Conservation (phyloP, 805 yeast species). For the Candida methanosorbosa region DNA sequence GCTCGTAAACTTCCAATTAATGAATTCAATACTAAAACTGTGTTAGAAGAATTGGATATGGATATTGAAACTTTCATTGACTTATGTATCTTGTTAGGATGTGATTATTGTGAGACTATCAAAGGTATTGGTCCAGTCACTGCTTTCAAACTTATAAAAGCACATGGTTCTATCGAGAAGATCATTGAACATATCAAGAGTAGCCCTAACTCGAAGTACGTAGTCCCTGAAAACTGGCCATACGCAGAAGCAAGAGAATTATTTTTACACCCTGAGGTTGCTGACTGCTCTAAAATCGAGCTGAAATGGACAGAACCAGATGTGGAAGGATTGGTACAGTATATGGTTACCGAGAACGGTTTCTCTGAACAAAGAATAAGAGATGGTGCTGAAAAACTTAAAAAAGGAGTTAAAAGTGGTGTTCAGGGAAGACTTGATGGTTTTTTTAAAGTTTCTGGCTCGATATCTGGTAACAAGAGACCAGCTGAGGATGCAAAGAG, state of each 20-base stretch:
- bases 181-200: conserved; percentile 57
- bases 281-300: conserved; percentile 48
- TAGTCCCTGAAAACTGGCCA: conserved; percentile 94
- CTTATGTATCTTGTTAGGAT: conserved; percentile 86
- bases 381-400: conserved; percentile 77
- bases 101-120: conserved; percentile 95
- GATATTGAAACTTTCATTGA: conserved; percentile 73
- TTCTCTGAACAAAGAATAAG: conserved; percentile 89
- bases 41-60: conserved; percentile 72
- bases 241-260: conserved; percentile 79
- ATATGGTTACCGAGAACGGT: conserved; percentile 80
- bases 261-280: conserved; percentile 76
- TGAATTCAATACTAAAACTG: conserved; percentile 62
- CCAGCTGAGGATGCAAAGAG: conserved; percentile 22
- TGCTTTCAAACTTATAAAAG: conserved; percentile 80
- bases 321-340: conserved; percentile 72
- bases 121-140: conserved; percentile 95
- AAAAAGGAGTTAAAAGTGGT: conserved; percentile 75
- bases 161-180: conserved; percentile 73
- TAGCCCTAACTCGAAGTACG: conserved; percentile 55
- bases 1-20: conserved; percentile 89
- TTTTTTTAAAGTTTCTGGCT: conserved; percentile 59
- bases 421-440: conserved; percentile 92
- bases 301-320: conserved; percentile 89
- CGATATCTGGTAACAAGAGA: conserved; percentile 35